Percentiles rank a stretch among this genome's conserved stretches.
Evolutionary conservation across 768 basidiomycete species (phyloP).

Genomic region (Naganishia vaughanmartiniae): DNA sequence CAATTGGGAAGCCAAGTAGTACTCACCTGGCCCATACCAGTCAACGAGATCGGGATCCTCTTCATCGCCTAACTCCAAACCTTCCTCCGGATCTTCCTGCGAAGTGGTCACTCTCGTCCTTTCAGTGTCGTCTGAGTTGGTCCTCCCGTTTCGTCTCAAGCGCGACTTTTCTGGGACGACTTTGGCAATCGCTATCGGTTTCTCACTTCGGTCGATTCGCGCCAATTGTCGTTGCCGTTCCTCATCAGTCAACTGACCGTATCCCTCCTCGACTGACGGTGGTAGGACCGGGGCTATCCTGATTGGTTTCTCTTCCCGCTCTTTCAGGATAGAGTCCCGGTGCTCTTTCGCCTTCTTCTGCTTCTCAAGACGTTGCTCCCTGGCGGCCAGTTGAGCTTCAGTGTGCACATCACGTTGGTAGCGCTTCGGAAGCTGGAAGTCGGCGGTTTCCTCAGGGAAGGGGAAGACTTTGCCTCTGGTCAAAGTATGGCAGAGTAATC

Average conservation of each 20-base stretch:
- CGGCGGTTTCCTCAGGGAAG: slow-evolving; percentile 38
- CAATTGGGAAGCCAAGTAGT: background rate
- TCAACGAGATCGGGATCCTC: slow-evolving; percentile 37
- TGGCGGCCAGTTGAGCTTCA: background rate
- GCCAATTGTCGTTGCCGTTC: slow-evolving; percentile 11
- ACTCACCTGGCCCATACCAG: slow-evolving; percentile 40
- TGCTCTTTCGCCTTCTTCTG: slow-evolving; percentile 2
- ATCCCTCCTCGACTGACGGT: background rate
- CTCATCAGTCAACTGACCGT: slow-evolving; percentile 10
- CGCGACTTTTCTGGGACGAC: slow-evolving; percentile 24
- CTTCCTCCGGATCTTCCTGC: slow-evolving; percentile 27
- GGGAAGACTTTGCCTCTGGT: slow-evolving; percentile 30
- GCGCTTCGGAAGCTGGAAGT: slow-evolving; percentile 36
- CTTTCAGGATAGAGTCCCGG: slow-evolving; percentile 16
- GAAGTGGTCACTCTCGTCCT: background rate
- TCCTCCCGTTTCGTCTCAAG: slow-evolving; percentile 2
- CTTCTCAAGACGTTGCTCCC: slow-evolving; percentile 7
- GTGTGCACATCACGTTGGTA: slow-evolving; percentile 30
- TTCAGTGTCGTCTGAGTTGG: slow-evolving; percentile 15
- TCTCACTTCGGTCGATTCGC: slow-evolving; percentile 2
- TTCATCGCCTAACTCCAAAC: slow-evolving; percentile 23
- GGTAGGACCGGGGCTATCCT: slow-evolving; percentile 20
- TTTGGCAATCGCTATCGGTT: slow-evolving; percentile 28
- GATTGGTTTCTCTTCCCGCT: slow-evolving; percentile 24
- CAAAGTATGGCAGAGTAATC: slow-evolving; percentile 33